These are phyloP conservation scores for Margaritispora aquatica DNA, from an alignment of 495 filamentous ascomycete species.

Conservation along the genomic window DNA sequence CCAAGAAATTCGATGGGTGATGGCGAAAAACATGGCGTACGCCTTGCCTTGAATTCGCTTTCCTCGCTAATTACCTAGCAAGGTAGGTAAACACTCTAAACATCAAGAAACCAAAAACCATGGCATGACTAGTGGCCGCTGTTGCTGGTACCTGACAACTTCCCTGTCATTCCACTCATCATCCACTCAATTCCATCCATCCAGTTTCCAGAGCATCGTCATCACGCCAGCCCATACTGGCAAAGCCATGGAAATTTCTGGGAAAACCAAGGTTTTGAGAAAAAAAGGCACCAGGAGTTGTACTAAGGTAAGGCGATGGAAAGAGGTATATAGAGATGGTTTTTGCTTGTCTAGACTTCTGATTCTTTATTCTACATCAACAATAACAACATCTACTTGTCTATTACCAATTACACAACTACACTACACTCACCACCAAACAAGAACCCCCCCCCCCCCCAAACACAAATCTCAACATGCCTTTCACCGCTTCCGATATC, in stretches of 20 bases:
- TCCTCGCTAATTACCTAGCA: too few relatives aligned
- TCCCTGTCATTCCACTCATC: too few relatives aligned
- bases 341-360: background rate
- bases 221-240: background rate
- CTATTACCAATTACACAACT: too few relatives aligned
- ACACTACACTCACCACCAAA: too few relatives aligned
- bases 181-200: background rate
- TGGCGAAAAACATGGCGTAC: too few relatives aligned
- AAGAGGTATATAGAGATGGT: background rate
- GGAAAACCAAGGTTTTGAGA: background rate
- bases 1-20: too few relatives aligned
- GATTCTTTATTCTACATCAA: background rate
- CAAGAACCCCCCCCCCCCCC: background rate
- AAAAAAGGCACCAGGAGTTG: background rate
- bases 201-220: background rate
- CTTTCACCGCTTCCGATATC: conserved; percentile 42
- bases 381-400: background rate
- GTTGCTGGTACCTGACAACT: too few relatives aligned
- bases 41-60: too few relatives aligned
- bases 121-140: too few relatives aligned
- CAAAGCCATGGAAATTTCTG: background rate
- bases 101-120: too few relatives aligned
- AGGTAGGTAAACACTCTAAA: too few relatives aligned
- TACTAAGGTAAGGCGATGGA: background rate
- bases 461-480: conserved; percentile 31